A percentile compares a stretch with the other conserved stretches of the same genome.
These are phyloP conservation scores for Oxyria digyna DNA, from an alignment of 148 eudicot species.

Conservation along the genomic window DNA sequence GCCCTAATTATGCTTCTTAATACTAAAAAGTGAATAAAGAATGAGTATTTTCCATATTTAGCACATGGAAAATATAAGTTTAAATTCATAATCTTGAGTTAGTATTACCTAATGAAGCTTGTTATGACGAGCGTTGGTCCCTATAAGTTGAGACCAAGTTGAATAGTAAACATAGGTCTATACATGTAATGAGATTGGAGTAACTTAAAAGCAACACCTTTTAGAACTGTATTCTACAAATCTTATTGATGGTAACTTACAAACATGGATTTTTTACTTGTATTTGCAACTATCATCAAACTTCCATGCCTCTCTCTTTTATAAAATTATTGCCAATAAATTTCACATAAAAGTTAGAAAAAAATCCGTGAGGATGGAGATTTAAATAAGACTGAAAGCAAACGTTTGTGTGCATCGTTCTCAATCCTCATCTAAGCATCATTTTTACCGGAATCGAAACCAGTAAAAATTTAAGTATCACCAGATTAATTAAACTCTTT, in stretches of 20 bases:
- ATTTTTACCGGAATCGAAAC: too few species aligned
- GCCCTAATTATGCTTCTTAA: neutral
- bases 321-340: neutral
- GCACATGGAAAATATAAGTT: neutral
- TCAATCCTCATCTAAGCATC: too few species aligned
- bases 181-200: neutral
- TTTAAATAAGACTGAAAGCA: too few species aligned
- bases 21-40: too few species aligned
- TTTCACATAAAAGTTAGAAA: too few species aligned
- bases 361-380: too few species aligned
- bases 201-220: slow-evolving; percentile 1
- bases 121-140: neutral
- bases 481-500: too few species aligned
- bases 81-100: neutral
- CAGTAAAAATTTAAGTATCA: too few species aligned
- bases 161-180: neutral
- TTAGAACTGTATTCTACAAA: neutral
- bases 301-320: neutral
- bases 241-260: neutral
- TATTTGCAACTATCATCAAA: neutral
- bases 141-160: too few species aligned
- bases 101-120: neutral
- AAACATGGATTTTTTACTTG: neutral
- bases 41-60: neutral
- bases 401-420: too few species aligned